Conservation (phyloP, 2,329 filamentous ascomycete genomes). For the Exophiala viscosa region DNA sequence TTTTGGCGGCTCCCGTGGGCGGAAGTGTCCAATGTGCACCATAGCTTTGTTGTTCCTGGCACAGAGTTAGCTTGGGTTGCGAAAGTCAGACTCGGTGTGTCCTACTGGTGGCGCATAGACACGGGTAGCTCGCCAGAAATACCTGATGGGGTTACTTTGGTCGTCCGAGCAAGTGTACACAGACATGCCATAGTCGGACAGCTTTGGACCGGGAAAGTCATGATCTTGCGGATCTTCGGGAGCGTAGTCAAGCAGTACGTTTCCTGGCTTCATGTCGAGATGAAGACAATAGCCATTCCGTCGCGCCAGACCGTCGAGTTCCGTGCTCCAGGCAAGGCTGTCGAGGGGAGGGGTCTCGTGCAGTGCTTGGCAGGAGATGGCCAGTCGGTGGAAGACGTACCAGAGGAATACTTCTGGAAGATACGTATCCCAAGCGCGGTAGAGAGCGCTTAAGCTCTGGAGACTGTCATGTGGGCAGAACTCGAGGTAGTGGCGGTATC, state of each 20-base stretch:
- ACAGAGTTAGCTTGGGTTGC: slow-evolving; percentile 1
- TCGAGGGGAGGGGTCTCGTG: slow-evolving; percentile 1
- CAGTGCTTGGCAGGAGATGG: slow-evolving; percentile 14
- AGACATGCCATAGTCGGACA: slow-evolving; percentile 13
- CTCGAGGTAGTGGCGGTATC: slow-evolving; percentile 23
- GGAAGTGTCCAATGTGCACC: slow-evolving; percentile 15
- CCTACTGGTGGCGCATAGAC: slow-evolving; percentile 13
- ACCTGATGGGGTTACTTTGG: slow-evolving; percentile 7
- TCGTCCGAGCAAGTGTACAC: slow-evolving; percentile 1
- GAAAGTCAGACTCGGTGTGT: not conserved
- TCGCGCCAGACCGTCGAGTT: not conserved
- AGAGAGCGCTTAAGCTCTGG: slow-evolving; percentile 6
- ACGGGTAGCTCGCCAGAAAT: slow-evolving; percentile 8
- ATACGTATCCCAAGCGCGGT: slow-evolving; percentile 20
- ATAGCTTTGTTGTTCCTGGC: slow-evolving; percentile 16
- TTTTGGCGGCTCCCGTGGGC: slow-evolving; percentile 10
- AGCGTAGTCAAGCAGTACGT: slow-evolving; percentile 64
- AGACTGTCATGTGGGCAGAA: slow-evolving; percentile 19
- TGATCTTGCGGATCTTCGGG: slow-evolving; percentile 4
- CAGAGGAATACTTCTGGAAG: slow-evolving; percentile 26
- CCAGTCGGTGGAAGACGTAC: slow-evolving; percentile 24
- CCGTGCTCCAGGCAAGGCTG: not conserved
- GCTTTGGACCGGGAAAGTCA: slow-evolving; percentile 8
- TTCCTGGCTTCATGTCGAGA: slow-evolving; percentile 94
- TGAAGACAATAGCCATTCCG: slow-evolving; percentile 66